A percentile compares a stretch with the other conserved stretches of the same genome.
Conservation (phyloP, 1,284 basidiomycete genomes). For the Vanrija sp. region DNA sequence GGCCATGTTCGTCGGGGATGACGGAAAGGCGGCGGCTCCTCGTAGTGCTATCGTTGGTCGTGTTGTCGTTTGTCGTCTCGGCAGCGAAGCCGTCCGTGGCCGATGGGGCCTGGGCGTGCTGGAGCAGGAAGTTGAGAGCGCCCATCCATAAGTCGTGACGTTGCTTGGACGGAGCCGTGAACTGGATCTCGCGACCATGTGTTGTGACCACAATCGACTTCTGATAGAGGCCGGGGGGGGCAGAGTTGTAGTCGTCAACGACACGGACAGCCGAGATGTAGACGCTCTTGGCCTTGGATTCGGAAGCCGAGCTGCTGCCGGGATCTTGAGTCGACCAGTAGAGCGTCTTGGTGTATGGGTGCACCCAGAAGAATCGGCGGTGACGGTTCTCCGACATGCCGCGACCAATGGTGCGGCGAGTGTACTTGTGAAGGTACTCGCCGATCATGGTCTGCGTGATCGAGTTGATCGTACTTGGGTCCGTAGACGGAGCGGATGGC, state of each 20-base stretch:
- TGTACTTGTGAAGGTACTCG: conserved; percentile 98
- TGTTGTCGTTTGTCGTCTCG: not conserved
- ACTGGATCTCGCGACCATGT: conserved; percentile 91
- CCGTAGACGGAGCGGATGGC: conserved; percentile 57
- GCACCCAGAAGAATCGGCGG: conserved; percentile 97
- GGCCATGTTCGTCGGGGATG: conserved; percentile 42
- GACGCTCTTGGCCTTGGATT: conserved; percentile 96
- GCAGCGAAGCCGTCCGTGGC: conserved; percentile 16
- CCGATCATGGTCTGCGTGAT: conserved; percentile 99
- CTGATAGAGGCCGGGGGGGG: conserved; percentile 86
- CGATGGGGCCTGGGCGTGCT: conserved; percentile 31
- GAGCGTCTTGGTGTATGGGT: conserved; percentile 95
- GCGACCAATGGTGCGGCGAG: conserved; percentile 82
- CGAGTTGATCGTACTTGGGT: conserved; percentile 83
- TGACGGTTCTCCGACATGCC: conserved; percentile 88
- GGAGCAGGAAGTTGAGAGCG: conserved; percentile 44
- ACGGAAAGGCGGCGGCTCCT: conserved; percentile 21
- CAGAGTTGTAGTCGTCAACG: conserved; percentile 85
- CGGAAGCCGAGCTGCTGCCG: conserved; percentile 75
- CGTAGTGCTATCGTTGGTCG: not conserved
- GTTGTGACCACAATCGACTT: conserved; percentile 92
- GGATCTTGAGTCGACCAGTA: conserved; percentile 98
- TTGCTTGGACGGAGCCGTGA: conserved; percentile 90
- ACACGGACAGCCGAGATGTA: conserved; percentile 88
- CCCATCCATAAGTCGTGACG: conserved; percentile 95